A percentile compares a stretch with the other conserved stretches of the same genome.
phyloP scores from a whole-genome alignment of 495 filamentous ascomycete genomes.

The Aspergillus wentii region DNA sequence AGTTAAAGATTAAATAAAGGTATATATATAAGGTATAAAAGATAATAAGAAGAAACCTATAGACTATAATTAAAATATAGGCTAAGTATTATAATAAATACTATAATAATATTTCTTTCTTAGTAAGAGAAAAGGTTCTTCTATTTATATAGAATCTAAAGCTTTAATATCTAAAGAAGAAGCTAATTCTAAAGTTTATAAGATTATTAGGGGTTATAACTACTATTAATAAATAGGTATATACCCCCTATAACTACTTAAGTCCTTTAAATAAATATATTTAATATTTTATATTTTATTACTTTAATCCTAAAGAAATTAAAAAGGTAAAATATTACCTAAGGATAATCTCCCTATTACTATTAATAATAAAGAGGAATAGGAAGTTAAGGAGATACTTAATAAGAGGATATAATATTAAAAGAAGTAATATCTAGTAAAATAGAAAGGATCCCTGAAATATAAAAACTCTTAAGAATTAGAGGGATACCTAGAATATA shows the following conservation, averaged over 20 bases:
- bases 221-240: neutral
- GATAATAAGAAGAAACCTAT: neutral
- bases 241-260: constrained; percentile 2
- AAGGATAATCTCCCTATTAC: too few relatives aligned
- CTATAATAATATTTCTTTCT: neutral
- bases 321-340: neutral
- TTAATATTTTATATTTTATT: constrained; percentile 3
- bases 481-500: too few relatives aligned
- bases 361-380: constrained; percentile 1
- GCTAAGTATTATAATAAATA: neutral
- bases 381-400: constrained; percentile 2
- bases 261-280: constrained; percentile 1
- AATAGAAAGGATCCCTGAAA: too few relatives aligned
- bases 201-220: constrained; percentile 1
- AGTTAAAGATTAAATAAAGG: neutral
- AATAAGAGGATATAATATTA: too few relatives aligned
- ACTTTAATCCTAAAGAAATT: constrained; percentile 1
- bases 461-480: too few relatives aligned
- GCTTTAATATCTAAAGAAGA: constrained; percentile 1
- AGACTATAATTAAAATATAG: neutral
- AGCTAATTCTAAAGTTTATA: neutral
- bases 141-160: constrained; percentile 1
- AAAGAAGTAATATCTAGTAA: too few relatives aligned
- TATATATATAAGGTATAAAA: neutral
- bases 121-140: constrained; percentile 1